Evolutionary conservation across 805 yeast genomes (phyloP).

Genomic region (Saccharomycopsis sp.): DNA sequence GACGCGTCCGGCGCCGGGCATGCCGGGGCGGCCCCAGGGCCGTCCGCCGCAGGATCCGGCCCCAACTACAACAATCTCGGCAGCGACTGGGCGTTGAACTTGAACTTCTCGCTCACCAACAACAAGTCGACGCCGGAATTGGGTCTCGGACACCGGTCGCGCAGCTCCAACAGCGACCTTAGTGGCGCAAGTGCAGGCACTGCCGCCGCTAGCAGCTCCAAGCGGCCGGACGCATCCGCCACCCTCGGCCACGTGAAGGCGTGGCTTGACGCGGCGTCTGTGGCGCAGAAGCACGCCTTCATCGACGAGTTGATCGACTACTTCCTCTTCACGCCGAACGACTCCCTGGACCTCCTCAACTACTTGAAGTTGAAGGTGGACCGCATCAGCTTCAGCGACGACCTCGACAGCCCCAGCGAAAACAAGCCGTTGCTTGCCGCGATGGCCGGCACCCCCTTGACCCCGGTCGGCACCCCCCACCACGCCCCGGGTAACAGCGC

Average conservation of each 20-base stretch:
- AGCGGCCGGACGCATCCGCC: too few relatives aligned
- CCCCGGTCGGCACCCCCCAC: too few relatives aligned
- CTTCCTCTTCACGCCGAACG: constrained; percentile 17
- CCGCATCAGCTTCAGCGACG: constrained; percentile 19
- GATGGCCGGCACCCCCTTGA: background rate
- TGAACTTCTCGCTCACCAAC: constrained; percentile 14
- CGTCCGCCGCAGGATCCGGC: constrained; percentile 2
- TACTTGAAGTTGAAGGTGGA: constrained; percentile 18
- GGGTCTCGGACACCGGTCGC: background rate
- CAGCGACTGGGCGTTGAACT: constrained; percentile 19
- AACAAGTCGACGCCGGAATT: constrained; percentile 1
- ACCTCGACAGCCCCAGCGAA: constrained; percentile 17
- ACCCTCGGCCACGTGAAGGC: constrained; percentile 6
- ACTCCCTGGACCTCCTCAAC: constrained; percentile 18
- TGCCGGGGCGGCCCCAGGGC: too few relatives aligned
- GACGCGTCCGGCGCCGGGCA: too few relatives aligned
- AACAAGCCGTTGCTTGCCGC: background rate
- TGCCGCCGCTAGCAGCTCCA: constrained; percentile 3
- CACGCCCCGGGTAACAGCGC: background rate
- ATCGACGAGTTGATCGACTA: constrained; percentile 21
- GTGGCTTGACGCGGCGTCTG: constrained; percentile 10
- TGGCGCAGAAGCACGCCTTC: constrained; percentile 15
- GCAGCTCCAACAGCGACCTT: background rate
- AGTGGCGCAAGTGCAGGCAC: background rate
- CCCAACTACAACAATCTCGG: constrained; percentile 17